phyloP scores from a whole-genome alignment of 2,329 filamentous ascomycete genomes.

The Epicoccum nigrum region DNA sequence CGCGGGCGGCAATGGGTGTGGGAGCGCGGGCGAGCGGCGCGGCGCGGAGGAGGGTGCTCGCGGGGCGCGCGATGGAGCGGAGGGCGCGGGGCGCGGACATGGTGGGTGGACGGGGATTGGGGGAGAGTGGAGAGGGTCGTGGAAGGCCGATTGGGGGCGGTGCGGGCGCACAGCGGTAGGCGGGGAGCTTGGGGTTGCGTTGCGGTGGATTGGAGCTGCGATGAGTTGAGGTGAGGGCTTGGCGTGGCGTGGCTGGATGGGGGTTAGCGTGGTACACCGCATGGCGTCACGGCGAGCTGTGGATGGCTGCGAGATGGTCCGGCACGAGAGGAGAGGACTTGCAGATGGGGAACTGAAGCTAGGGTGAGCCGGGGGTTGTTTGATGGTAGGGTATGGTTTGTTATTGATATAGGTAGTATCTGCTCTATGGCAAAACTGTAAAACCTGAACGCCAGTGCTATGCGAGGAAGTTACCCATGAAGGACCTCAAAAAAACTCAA shows the following conservation, averaged over 20 bases:
- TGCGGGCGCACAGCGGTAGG: slow-evolving; percentile 5
- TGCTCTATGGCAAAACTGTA: not conserved
- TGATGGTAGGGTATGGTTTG: not conserved
- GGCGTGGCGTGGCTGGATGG: slow-evolving; percentile 16
- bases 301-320: not conserved
- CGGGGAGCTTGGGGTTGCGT: slow-evolving; percentile 9
- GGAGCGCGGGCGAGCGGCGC: slow-evolving; percentile 21
- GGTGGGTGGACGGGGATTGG: slow-evolving; percentile 10
- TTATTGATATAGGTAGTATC: not conserved
- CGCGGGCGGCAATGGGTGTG: slow-evolving; percentile 14
- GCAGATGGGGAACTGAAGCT: no score
- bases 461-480: slow-evolving; percentile 14
- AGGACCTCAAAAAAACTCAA: slow-evolving; percentile 4
- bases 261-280: slow-evolving; percentile 22
- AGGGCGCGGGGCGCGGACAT: slow-evolving; percentile 38
- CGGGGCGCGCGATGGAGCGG: slow-evolving; percentile 28
- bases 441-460: slow-evolving; percentile 28
- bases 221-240: slow-evolving; percentile 18
- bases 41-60: slow-evolving; percentile 18
- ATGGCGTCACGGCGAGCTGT: slow-evolving; percentile 18
- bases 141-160: slow-evolving; percentile 1
- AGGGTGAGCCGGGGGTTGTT: no score
- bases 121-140: slow-evolving; percentile 2
- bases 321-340: no score
- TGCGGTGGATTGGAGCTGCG: not conserved